Evolutionary conservation across 2,329 filamentous ascomycete genomes (phyloP), one percentile per base, ranked within the genome.

Genomic region (Penicillium verrucosum): DNA sequence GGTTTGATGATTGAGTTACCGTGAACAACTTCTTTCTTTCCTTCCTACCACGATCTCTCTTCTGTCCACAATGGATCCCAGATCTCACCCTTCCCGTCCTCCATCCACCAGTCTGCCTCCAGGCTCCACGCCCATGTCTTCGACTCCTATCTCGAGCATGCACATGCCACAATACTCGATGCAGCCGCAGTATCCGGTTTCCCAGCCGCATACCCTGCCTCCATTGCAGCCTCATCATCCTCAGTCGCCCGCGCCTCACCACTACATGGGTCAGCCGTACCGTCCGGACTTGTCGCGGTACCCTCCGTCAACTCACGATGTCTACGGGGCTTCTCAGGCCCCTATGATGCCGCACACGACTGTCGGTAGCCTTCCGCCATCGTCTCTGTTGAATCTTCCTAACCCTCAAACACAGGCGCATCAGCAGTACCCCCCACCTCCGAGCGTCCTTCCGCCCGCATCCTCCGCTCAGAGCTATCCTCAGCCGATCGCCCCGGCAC

Each of bases 401-500:
- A 74, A 72, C 46, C 72, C 69, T 48, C 70, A 71, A 60, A 65
- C 65, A 52, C 74, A 75, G 63, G 66, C 64, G 42, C 75, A 76
- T 61, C 71, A 68, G 57, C 73, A 73, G 56, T 72, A 70, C 49
- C 77, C 73, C 51, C 74, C 73, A 54, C 71, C 74, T 30, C 72
- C 71, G 38, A 73, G 65, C 48, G 87, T 89, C 82, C 81, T 89
- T 77, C 82, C 86, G 45, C 85, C 89, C 73, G 77, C 86, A 25
- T 85, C 86, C 11, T 82, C 83, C 46, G 81, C 87, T 43, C 82
- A 86, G 65, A 85, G 85, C 52, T 89, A 90, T 71, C 88, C 87
- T 44, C 88, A 90, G 74, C 85, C 87, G 34, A 89, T 91, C 69
- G 89, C 89, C 42, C 88, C 89, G 16, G 89, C 89, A 41, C 88